Conservation (phyloP, 306 rosid species). For the Glycyrrhiza uralensis region DNA sequence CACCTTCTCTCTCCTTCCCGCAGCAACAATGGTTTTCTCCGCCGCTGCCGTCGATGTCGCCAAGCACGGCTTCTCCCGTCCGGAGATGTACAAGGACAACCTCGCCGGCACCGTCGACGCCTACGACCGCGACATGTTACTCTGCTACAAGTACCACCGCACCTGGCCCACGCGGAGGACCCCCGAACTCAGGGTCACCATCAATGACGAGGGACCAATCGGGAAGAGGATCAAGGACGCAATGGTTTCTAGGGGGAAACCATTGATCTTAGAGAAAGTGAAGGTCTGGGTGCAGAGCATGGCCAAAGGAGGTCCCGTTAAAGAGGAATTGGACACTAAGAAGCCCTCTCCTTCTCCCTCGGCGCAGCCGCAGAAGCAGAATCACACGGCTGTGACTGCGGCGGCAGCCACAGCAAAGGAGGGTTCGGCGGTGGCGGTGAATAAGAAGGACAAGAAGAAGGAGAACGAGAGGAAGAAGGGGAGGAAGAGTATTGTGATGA, state of each 20-base stretch:
- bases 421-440: constrained; percentile 29
- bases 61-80: too few species aligned
- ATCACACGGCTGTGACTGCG: background rate
- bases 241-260: constrained; percentile 64
- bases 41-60: too few species aligned
- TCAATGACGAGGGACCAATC: constrained; percentile 74
- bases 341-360: constrained; percentile 34
- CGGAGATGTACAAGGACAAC: too few species aligned
- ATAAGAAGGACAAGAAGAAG: too few species aligned
- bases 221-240: constrained; percentile 86
- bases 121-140: too few species aligned
- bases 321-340: constrained; percentile 69
- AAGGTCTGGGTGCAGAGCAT: constrained; percentile 66
- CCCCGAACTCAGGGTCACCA: constrained; percentile 71
- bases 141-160: too few species aligned
- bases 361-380: constrained; percentile 2
- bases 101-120: too few species aligned
- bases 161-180: constrained; percentile 98
- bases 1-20: too few species aligned
- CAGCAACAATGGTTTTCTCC: too few species aligned
- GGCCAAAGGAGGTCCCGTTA: constrained; percentile 92
- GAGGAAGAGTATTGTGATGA: constrained; percentile 63
- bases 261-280: constrained; percentile 74
- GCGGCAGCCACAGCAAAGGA: background rate
- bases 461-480: constrained; percentile 61